A percentile compares a stretch with the other conserved stretches of the same genome.
phyloP scores from a whole-genome alignment of 495 filamentous ascomycete species.

The Pseudotulostoma volvatum region DNA sequence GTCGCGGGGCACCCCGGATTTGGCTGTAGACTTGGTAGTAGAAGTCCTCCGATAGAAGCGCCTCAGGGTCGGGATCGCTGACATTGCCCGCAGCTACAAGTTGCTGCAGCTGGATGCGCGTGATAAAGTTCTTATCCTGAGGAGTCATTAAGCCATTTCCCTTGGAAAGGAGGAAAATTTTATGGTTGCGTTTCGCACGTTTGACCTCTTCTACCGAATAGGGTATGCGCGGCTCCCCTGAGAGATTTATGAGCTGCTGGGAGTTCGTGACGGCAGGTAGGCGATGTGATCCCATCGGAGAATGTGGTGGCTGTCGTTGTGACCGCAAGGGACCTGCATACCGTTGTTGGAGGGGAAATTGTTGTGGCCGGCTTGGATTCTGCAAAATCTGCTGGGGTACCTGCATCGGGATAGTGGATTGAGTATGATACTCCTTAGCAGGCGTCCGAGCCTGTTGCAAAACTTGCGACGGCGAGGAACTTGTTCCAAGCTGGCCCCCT shows the following conservation, averaged over 20 bases:
- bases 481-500: constrained; percentile 34
- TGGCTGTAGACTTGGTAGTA: constrained; percentile 96
- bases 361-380: constrained; percentile 26
- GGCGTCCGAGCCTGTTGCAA: constrained; percentile 31
- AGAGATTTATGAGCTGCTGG: constrained; percentile 57
- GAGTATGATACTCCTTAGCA: constrained; percentile 24
- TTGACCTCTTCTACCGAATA: constrained; percentile 84
- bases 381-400: constrained; percentile 27
- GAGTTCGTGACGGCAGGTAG: constrained; percentile 47
- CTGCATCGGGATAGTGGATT: constrained; percentile 12
- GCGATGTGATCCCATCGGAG: constrained; percentile 9
- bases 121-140: constrained; percentile 98
- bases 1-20: constrained; percentile 72
- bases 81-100: constrained; percentile 79
- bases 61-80: constrained; percentile 61
- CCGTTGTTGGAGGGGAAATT: constrained; percentile 14
- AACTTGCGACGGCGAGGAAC: constrained; percentile 28
- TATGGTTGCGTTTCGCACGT: constrained; percentile 93
- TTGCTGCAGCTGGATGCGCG: constrained; percentile 91
- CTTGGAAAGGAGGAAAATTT: constrained; percentile 83
- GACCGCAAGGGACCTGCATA: constrained; percentile 5
- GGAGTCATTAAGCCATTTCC: constrained; percentile 98
- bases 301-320: constrained; percentile 12
- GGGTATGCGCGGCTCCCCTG: constrained; percentile 60
- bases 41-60: constrained; percentile 77